Evolutionary conservation across 2,329 filamentous ascomycete species (phyloP).

Genomic region (Epichloe aotearoae): DNA sequence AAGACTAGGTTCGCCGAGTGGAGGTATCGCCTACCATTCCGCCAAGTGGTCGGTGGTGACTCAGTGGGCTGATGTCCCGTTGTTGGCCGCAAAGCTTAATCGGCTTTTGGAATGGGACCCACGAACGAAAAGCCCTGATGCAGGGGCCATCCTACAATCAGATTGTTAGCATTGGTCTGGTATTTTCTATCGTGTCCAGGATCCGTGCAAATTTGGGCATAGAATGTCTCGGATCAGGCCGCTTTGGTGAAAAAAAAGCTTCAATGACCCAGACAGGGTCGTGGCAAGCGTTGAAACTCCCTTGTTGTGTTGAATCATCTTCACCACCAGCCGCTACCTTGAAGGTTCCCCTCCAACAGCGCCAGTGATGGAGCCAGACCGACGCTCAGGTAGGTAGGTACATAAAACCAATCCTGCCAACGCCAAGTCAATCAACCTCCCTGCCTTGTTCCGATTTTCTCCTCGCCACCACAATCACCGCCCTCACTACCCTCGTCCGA

Average conservation of each 20-base stretch:
- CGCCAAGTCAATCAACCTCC: not conserved
- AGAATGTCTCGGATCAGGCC: too few relatives aligned
- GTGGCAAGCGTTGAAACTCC: too few relatives aligned
- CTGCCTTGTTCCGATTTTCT: not conserved
- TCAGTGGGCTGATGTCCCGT: not conserved
- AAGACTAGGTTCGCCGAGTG: not conserved
- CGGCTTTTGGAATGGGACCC: not conserved
- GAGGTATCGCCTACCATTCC: not conserved
- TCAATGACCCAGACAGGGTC: too few relatives aligned
- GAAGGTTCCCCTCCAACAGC: too few relatives aligned
- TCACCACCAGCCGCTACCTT: too few relatives aligned
- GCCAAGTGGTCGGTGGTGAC: not conserved
- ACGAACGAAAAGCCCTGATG: too few relatives aligned
- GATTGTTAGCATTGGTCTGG: not conserved
- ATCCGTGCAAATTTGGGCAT: too few relatives aligned
- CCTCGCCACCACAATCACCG: slow-evolving; percentile 21
- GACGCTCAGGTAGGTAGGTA: too few relatives aligned
- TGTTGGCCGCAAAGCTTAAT: not conserved
- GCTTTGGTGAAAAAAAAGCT: too few relatives aligned
- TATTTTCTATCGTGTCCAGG: not conserved
- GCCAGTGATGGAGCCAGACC: too few relatives aligned
- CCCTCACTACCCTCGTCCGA: slow-evolving; percentile 20
- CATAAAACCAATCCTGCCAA: too few relatives aligned
- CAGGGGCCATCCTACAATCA: not conserved
- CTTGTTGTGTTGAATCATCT: too few relatives aligned